A percentile compares a stretch with the other conserved stretches of the same genome.
These are phyloP conservation scores for Agrocybe praecox DNA, from an alignment of 768 basidiomycete genomes.

Conservation along the genomic window DNA sequence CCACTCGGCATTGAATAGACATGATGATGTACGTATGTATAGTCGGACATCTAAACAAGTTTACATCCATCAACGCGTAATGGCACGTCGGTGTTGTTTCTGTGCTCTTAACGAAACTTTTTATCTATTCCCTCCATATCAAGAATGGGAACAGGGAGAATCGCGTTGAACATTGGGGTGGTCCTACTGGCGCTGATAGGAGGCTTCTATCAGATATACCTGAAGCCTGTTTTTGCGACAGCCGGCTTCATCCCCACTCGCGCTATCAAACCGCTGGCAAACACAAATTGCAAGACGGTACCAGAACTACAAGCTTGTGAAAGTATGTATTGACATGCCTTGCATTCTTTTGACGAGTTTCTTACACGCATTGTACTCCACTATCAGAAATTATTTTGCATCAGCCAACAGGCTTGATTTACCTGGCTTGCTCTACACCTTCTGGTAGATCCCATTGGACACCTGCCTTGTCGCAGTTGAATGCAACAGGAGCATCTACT, in stretches of 20 bases:
- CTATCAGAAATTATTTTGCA: constrained; percentile 59
- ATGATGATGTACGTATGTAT: no score
- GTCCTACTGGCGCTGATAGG: constrained; percentile 41
- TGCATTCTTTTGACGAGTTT: not conserved
- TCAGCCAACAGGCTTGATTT: constrained; percentile 55
- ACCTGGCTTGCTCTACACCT: constrained; percentile 62
- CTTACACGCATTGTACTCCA: not conserved
- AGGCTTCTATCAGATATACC: constrained; percentile 48
- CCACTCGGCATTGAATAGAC: no score
- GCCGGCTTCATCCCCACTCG: constrained; percentile 44
- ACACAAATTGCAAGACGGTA: constrained; percentile 49
- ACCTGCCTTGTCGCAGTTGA: constrained; percentile 42
- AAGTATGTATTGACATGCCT: constrained; percentile 39
- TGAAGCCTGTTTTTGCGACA: constrained; percentile 44
- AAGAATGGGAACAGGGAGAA: constrained; percentile 8
- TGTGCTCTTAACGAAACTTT: not conserved
- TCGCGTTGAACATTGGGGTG: constrained; percentile 28
- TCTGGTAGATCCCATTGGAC: constrained; percentile 50
- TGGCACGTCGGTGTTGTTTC: not conserved
- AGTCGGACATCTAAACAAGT: no score
- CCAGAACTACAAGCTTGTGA: constrained; percentile 64
- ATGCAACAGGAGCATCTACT: constrained; percentile 36
- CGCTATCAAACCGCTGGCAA: constrained; percentile 37
- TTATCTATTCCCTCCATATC: not conserved
- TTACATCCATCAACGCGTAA: no score